A percentile compares a stretch with the other conserved stretches of the same genome.
These are phyloP conservation scores for Fusarium praegraminearum DNA, from an alignment of 2,329 filamentous ascomycete species.

Conservation along the genomic window DNA sequence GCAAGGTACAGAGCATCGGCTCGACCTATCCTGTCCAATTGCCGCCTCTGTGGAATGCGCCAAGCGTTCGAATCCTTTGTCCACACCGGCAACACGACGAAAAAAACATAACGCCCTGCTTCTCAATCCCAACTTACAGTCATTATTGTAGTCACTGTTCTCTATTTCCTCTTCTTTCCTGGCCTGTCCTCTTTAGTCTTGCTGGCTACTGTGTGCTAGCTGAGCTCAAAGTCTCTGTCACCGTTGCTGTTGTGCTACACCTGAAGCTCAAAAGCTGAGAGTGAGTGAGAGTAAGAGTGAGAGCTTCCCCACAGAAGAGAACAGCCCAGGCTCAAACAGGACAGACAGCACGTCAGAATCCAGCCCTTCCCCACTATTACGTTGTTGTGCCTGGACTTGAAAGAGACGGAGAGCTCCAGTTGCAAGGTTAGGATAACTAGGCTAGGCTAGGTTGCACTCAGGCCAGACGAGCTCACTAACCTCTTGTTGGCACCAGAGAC, in stretches of 20 bases:
- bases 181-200: not conserved
- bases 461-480: slow-evolving; percentile 42
- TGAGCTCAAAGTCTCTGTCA: not conserved
- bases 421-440: slow-evolving; percentile 32
- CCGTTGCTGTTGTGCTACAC: slow-evolving; percentile 6
- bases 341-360: slow-evolving; percentile 32
- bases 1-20: slow-evolving; percentile 21
- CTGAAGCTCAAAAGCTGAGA: slow-evolving; percentile 11
- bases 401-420: slow-evolving; percentile 30
- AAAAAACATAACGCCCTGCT: slow-evolving; percentile 8
- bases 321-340: slow-evolving; percentile 24
- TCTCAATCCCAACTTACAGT: slow-evolving; percentile 6
- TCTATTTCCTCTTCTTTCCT: not conserved
- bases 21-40: slow-evolving; percentile 38
- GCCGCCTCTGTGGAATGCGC: slow-evolving; percentile 38
- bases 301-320: slow-evolving; percentile 38
- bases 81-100: slow-evolving; percentile 24
- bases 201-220: not conserved
- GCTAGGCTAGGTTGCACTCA: slow-evolving; percentile 33
- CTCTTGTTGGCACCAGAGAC: slow-evolving; percentile 33
- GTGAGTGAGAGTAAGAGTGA: slow-evolving; percentile 35
- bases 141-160: slow-evolving; percentile 21
- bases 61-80: slow-evolving; percentile 42
- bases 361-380: slow-evolving; percentile 35
- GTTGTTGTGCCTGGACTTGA: slow-evolving; percentile 37